Evolutionary conservation across 495 filamentous ascomycete species (phyloP), one percentile per base, ranked within the genome.

Genomic region (Neurospora sp.): DNA sequence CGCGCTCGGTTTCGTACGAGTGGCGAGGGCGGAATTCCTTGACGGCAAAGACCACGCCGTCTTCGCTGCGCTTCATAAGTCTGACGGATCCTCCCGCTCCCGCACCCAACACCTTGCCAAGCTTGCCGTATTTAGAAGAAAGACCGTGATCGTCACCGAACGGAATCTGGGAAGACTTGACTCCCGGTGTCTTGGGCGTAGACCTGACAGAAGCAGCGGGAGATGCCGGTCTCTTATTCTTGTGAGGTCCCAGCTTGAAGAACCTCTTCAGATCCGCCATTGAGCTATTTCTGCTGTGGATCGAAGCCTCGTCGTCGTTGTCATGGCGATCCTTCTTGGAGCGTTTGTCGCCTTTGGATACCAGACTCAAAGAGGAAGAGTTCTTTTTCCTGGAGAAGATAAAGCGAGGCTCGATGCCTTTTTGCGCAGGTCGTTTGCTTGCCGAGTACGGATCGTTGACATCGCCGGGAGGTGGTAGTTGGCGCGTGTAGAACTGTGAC

Each of bases 191-290:
- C 75, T 82, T 87, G 46, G 86, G 84, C 61, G 86, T 87, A 14
- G 87, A 83, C 75, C 81, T 82, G 44, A 82, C 79, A 1, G 87
- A 88, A 14, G 83, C 81, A 5, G 81, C 80, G 35, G 89, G 90
- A 41, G 90, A 93, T 61, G 88, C 86, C 18, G 85, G 78, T 44
- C 91, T 87, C 71, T 84, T 82, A 77, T 90, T 92, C 81, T 88
- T 86, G 75, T 84, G 86, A 53, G 86, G 85, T 37, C 89, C 87
- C 73, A 90, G 79, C 74, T 89, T 90, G 85, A 99, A 96, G 79
- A 99, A 99, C 18, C 96, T 87, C 81, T 97, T 98, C 73, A 99
- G 80, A 72, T 98, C 94, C 9, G 91, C 90, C 93, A 98, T 98
- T 8, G 96, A 97, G 37, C 92, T 90, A 72, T 94, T 93, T 70